A percentile compares a stretch with the other conserved stretches of the same genome.
phyloP scores from a whole-genome alignment of 2,329 filamentous ascomycete species.

The Colletotrichum tabaci region DNA sequence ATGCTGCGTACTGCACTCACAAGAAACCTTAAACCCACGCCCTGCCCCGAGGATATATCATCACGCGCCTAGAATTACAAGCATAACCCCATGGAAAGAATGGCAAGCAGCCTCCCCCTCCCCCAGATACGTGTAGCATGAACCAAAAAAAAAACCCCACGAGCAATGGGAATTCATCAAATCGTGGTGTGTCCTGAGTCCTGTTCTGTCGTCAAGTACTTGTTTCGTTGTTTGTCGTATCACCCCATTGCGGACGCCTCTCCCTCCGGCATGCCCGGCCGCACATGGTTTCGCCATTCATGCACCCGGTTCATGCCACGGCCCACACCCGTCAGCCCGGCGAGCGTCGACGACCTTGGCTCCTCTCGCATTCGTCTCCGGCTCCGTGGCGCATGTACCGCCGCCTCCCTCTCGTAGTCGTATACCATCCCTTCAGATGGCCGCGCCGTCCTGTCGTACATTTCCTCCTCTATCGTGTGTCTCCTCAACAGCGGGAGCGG shows the following conservation, averaged over 20 bases:
- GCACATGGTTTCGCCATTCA: conserved; percentile 65
- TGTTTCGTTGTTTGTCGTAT: conserved; percentile 21
- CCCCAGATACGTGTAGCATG: conserved; percentile 9
- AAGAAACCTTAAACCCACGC: not conserved
- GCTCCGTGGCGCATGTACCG: conserved; percentile 48
- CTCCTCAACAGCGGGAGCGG: conserved; percentile 53
- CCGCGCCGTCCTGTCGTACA: conserved; percentile 53
- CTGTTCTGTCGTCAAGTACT: conserved; percentile 15
- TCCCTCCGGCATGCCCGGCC: conserved; percentile 57
- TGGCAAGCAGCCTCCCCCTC: conserved; percentile 5
- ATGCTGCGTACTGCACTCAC: not conserved
- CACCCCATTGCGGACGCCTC: conserved; percentile 42
- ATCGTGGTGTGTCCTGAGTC: conserved; percentile 21
- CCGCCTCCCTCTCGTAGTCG: conserved; percentile 52
- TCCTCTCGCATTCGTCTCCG: conserved; percentile 47
- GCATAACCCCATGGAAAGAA: conserved; percentile 24
- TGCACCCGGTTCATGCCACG: conserved; percentile 63
- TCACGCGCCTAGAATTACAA: conserved; percentile 30
- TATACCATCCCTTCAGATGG: conserved; percentile 50
- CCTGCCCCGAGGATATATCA: conserved; percentile 23
- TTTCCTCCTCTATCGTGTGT: conserved; percentile 59
- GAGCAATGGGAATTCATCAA: conserved; percentile 16
- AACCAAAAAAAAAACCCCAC: conserved; percentile 6
- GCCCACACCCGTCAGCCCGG: conserved; percentile 62
- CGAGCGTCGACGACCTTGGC: conserved; percentile 60